Conservation (phyloP, 164 flowering plant genomes). For the Stephania yunnanensis region DNA sequence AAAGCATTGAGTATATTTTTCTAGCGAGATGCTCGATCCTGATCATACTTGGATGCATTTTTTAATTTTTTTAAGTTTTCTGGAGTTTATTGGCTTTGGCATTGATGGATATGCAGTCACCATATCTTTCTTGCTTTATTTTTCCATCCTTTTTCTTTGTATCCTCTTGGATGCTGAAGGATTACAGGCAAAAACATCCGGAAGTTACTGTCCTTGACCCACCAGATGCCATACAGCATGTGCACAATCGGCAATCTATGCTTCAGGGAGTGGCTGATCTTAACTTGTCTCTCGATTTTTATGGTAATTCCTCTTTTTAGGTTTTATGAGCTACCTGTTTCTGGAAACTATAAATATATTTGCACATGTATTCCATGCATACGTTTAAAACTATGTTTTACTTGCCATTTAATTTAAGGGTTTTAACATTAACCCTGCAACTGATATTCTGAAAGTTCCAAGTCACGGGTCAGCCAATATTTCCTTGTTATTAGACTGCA, state of each 20-base stretch:
- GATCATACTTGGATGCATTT: background rate
- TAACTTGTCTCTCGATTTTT: constrained; percentile 44
- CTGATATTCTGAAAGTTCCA: background rate
- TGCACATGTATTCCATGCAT: background rate
- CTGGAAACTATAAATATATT: background rate
- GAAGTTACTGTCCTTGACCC: constrained; percentile 97
- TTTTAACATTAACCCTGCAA: background rate
- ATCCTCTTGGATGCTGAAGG: constrained; percentile 28
- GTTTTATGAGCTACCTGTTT: background rate
- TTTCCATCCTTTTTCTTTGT: background rate
- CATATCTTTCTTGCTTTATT: background rate
- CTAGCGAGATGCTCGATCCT: background rate
- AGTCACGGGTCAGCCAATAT: background rate
- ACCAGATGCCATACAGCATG: constrained; percentile 85
- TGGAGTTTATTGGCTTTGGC: background rate
- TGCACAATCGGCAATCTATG: constrained; percentile 84
- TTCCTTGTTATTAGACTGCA: too few relatives aligned
- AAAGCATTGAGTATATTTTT: background rate
- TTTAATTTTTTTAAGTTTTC: background rate
- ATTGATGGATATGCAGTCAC: background rate
- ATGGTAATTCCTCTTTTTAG: constrained; percentile 46
- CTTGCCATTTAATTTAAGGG: background rate
- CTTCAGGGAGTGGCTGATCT: constrained; percentile 89
- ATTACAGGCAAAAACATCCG: constrained; percentile 65
- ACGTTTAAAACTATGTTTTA: background rate